These are phyloP conservation scores for Candida chauliodis DNA, from an alignment of 805 yeast species.

Conservation along the genomic window DNA sequence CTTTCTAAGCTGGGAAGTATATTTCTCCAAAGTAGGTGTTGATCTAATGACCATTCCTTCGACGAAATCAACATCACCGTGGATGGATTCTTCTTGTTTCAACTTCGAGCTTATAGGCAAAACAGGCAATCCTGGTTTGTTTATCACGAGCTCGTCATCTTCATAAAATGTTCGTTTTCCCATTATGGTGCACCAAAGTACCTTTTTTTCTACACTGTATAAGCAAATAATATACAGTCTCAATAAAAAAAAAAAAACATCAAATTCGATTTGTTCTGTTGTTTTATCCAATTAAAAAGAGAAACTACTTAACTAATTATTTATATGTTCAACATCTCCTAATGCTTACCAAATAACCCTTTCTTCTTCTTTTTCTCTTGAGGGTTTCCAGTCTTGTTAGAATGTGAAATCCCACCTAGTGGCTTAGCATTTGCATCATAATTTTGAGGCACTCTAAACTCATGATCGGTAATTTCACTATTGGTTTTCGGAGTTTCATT, in stretches of 20 bases:
- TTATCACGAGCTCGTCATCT: slow-evolving; percentile 46
- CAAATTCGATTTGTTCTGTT: too few relatives aligned
- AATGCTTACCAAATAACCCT: slow-evolving; percentile 23
- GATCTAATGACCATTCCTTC: slow-evolving; percentile 56
- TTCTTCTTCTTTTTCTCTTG: slow-evolving; percentile 20
- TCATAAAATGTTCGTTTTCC: slow-evolving; percentile 46
- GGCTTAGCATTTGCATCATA: slow-evolving; percentile 23
- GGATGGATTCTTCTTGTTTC: slow-evolving; percentile 35
- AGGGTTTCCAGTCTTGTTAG: slow-evolving; percentile 11
- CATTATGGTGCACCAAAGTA: slow-evolving; percentile 6
- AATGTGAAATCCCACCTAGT: slow-evolving; percentile 23
- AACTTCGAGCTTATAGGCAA: slow-evolving; percentile 31
- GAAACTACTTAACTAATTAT: not conserved
- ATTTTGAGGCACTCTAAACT: not conserved
- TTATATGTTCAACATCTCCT: not conserved
- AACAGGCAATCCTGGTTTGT: slow-evolving; percentile 47
- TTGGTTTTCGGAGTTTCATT: slow-evolving; percentile 23
- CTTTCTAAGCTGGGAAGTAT: slow-evolving; percentile 37
- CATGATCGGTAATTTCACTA: slow-evolving; percentile 14
- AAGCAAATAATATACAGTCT: too few relatives aligned
- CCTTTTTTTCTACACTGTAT: too few relatives aligned
- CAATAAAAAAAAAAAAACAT: too few relatives aligned
- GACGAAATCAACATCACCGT: slow-evolving; percentile 39
- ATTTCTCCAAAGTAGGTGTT: slow-evolving; percentile 44
- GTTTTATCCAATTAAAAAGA: slow-evolving; percentile 8